A percentile compares a stretch with the other conserved stretches of the same genome.
These are phyloP conservation scores for Stipa capillata DNA, from an alignment of 176 grass and related monocot species.

Conservation along the genomic window DNA sequence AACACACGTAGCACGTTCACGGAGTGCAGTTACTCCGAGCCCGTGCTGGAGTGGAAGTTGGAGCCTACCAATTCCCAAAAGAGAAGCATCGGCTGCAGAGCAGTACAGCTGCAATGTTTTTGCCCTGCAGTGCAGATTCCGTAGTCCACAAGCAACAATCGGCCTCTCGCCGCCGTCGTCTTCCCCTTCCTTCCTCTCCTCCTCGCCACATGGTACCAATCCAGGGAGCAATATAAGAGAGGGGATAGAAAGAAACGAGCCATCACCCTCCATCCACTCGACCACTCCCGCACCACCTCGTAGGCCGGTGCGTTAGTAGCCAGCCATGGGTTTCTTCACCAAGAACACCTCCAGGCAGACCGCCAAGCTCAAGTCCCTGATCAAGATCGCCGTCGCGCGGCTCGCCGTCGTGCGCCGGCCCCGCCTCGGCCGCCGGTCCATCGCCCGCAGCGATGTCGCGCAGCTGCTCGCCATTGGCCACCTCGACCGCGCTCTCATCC, in stretches of 20 bases:
- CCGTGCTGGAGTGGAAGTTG: background rate
- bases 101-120: background rate
- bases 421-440: conserved; percentile 26
- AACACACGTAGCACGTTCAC: background rate
- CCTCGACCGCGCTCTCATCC: conserved; percentile 38
- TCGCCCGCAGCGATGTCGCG: conserved; percentile 35
- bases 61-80: conserved; percentile 24
- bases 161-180: background rate
- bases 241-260: background rate
- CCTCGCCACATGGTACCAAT: background rate
- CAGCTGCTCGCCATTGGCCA: conserved; percentile 39
- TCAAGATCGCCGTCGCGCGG: conserved; percentile 26
- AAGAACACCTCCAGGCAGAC: conserved; percentile 42
- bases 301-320: no score
- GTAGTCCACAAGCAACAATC: conserved; percentile 32
- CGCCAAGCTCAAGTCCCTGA: conserved; percentile 33
- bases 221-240: background rate
- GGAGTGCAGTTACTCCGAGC: background rate
- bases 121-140: background rate
- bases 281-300: background rate
- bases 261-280: background rate
- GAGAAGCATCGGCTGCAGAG: background rate
- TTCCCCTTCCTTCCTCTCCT: background rate
- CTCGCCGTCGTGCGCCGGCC: conserved; percentile 22
- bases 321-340: conserved; percentile 36